phyloP scores from a whole-genome alignment of 2,329 filamentous ascomycete genomes.

The Colletotrichum sp. region DNA sequence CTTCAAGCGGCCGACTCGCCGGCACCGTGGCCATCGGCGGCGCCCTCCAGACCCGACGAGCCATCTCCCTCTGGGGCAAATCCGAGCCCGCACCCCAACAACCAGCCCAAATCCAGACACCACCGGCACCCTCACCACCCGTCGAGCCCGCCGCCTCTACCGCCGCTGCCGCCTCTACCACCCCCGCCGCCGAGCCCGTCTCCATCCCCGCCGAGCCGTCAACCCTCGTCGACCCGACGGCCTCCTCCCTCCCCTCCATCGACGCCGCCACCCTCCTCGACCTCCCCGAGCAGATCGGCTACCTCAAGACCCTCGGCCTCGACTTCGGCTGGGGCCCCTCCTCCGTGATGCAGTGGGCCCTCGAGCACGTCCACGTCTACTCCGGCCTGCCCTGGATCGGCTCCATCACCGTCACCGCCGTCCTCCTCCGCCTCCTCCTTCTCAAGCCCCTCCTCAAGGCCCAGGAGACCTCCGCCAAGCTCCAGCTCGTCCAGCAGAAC shows the following conservation, averaged over 20 bases:
- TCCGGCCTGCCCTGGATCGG: constrained; percentile 82
- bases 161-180: constrained; percentile 17
- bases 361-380: constrained; percentile 85
- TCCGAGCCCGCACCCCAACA: constrained; percentile 14
- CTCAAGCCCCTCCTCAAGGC: constrained; percentile 69
- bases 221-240: neutral
- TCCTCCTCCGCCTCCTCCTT: constrained; percentile 68
- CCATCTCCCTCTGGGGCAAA: constrained; percentile 20
- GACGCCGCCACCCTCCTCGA: constrained; percentile 53
- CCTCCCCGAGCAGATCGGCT: constrained; percentile 80
- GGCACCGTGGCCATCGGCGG: constrained; percentile 35
- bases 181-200: constrained; percentile 33
- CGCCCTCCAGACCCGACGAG: constrained; percentile 14
- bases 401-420: constrained; percentile 69
- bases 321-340: constrained; percentile 88
- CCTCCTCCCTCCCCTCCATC: constrained; percentile 32
- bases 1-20: neutral
- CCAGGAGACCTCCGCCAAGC: constrained; percentile 66
- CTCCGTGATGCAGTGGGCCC: constrained; percentile 70
- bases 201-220: neutral
- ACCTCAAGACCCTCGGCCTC: constrained; percentile 80
- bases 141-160: neutral
- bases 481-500: constrained; percentile 61
- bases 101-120: constrained; percentile 23
- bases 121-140: constrained; percentile 6